Conservation (phyloP, 306 rosid genomes). For the Amphicarpaea edgeworthii region DNA sequence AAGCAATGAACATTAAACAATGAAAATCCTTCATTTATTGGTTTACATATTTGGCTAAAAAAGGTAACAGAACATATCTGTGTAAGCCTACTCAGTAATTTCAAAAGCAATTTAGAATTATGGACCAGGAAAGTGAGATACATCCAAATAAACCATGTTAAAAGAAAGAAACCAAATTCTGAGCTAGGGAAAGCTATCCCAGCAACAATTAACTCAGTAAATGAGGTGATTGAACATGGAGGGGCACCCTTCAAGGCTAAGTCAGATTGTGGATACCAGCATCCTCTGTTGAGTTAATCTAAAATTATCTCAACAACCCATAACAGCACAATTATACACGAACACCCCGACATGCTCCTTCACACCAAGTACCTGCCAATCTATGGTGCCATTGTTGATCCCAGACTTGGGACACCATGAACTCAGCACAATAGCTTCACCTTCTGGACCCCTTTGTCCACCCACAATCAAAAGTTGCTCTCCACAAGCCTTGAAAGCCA, state of each 20-base stretch:
- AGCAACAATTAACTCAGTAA: slow-evolving; percentile 61
- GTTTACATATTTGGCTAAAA: slow-evolving; percentile 56
- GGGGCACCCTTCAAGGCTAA: slow-evolving; percentile 55
- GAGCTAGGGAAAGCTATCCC: slow-evolving; percentile 60
- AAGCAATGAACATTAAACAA: slow-evolving; percentile 49
- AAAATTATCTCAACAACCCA: slow-evolving; percentile 84
- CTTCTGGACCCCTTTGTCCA: slow-evolving; percentile 94
- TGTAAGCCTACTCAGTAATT: slow-evolving; percentile 59
- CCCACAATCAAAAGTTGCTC: slow-evolving; percentile 85
- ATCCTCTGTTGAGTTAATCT: slow-evolving; percentile 63
- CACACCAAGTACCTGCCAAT: slow-evolving; percentile 83
- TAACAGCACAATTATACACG: slow-evolving; percentile 95
- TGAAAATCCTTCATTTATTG: slow-evolving; percentile 63
- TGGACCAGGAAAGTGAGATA: slow-evolving; percentile 57
- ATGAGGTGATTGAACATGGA: slow-evolving; percentile 59
- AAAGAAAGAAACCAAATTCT: slow-evolving; percentile 61
- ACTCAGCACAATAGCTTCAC: slow-evolving; percentile 79
- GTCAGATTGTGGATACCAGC: slow-evolving; percentile 66
- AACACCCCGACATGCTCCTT: slow-evolving; percentile 90
- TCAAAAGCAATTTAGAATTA: slow-evolving; percentile 55
- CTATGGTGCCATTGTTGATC: slow-evolving; percentile 71
- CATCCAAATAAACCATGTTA: slow-evolving; percentile 61
- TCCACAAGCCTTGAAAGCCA: slow-evolving; percentile 98
- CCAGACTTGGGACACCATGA: slow-evolving; percentile 87
- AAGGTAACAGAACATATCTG: slow-evolving; percentile 46